Conservation (phyloP, 1,284 basidiomycete genomes). For the Boletus sp. region DNA sequence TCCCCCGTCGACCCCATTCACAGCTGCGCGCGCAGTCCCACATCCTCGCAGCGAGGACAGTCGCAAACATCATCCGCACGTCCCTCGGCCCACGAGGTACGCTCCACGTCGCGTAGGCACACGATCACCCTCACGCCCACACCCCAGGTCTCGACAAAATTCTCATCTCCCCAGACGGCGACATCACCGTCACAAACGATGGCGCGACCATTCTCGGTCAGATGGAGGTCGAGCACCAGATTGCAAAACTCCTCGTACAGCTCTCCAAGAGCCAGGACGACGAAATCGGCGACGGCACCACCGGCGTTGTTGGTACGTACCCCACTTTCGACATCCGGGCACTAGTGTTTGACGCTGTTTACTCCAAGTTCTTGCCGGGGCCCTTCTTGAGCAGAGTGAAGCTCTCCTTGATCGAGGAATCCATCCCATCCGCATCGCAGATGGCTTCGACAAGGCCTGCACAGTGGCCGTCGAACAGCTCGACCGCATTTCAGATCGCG, state of each 20-base stretch:
- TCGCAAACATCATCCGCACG: conserved; percentile 93
- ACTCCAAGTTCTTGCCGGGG: conserved; percentile 87
- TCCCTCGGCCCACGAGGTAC: conserved; percentile 90
- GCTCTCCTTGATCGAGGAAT: conserved; percentile 94
- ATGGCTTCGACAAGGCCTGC: conserved; percentile 96
- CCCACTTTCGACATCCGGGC: background rate
- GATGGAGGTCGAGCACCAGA: conserved; percentile 99
- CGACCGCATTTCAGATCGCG: conserved; percentile 88
- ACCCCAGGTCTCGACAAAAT: conserved; percentile 92
- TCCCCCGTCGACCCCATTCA: conserved; percentile 1
- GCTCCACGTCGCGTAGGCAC: conserved; percentile 12
- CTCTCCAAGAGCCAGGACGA: conserved; percentile 97
- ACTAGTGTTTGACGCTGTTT: conserved; percentile 9
- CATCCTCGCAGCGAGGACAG: conserved; percentile 90
- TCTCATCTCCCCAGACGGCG: conserved; percentile 95
- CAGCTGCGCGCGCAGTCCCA: conserved; percentile 60
- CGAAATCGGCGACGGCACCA: conserved; percentile 99
- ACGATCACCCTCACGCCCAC: conserved; percentile 6
- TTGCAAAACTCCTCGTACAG: conserved; percentile 96
- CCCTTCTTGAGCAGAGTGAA: conserved; percentile 87
- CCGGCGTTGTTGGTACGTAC: conserved; percentile 91
- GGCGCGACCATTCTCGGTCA: conserved; percentile 93
- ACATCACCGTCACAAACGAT: conserved; percentile 99
- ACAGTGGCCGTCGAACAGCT: conserved; percentile 85
- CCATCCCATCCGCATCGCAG: conserved; percentile 97